Evolutionary conservation across 2,329 filamentous ascomycete genomes (phyloP).

Genomic region (Epichloe brachyelytri): DNA sequence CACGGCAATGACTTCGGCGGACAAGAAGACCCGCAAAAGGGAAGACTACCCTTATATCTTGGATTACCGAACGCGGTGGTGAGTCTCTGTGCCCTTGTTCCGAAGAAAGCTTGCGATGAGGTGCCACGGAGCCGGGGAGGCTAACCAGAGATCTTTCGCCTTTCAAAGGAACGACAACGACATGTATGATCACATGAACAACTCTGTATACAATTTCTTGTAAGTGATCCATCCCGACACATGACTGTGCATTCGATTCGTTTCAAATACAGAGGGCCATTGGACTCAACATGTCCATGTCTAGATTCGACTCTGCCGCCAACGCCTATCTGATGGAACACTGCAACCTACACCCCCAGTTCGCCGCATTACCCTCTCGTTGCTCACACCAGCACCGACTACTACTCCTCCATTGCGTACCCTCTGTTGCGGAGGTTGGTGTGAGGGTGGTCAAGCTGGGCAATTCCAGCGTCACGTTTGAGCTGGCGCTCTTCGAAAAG

Average conservation of each 20-base stretch:
- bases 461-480: slow-evolving; percentile 77
- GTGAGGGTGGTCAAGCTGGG: slow-evolving; percentile 75
- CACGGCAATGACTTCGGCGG: not conserved
- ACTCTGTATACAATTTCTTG: slow-evolving; percentile 74
- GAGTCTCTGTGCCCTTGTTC: slow-evolving; percentile 10
- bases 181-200: slow-evolving; percentile 92
- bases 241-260: no score
- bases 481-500: slow-evolving; percentile 73
- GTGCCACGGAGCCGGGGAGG: not conserved
- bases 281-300: not conserved
- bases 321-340: slow-evolving; percentile 77
- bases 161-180: slow-evolving; percentile 70
- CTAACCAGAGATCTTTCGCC: slow-evolving; percentile 2
- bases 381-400: slow-evolving; percentile 76
- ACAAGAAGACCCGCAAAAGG: slow-evolving; percentile 46
- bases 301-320: slow-evolving; percentile 73
- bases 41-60: slow-evolving; percentile 66
- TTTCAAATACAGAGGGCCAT: no score
- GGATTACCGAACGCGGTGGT: slow-evolving; percentile 84
- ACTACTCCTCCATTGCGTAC: slow-evolving; percentile 69
- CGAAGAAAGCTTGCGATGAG: not conserved
- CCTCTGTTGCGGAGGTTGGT: slow-evolving; percentile 67
- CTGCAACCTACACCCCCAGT: slow-evolving; percentile 56
- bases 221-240: slow-evolving; percentile 19
- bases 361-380: slow-evolving; percentile 70